phyloP scores from a whole-genome alignment of 495 filamentous ascomycete genomes.

The Cercophora scortea region DNA sequence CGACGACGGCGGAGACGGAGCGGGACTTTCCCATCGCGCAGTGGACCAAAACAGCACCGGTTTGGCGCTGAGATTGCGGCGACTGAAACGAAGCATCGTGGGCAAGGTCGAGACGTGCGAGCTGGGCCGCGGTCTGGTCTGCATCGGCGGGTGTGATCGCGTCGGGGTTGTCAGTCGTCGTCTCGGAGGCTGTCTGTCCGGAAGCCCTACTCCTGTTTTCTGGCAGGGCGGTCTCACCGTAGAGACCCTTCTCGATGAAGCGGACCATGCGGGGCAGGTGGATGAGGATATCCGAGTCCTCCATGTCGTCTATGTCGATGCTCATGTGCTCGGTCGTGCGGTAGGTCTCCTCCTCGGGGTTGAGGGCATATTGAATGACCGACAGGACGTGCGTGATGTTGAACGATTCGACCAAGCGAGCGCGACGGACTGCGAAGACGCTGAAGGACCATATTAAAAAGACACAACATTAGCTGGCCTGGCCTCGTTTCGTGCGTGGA shows the following conservation, averaged over 20 bases:
- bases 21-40: slow-evolving; percentile 97
- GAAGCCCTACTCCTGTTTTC: neutral
- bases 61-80: neutral
- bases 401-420: slow-evolving; percentile 54
- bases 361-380: slow-evolving; percentile 43
- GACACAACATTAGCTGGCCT: too few relatives aligned
- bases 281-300: slow-evolving; percentile 76
- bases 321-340: slow-evolving; percentile 58
- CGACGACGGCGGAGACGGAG: slow-evolving; percentile 74
- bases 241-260: slow-evolving; percentile 74
- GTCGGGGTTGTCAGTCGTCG: slow-evolving; percentile 4
- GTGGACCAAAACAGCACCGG: slow-evolving; percentile 37
- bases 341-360: slow-evolving; percentile 26
- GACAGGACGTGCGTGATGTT: slow-evolving; percentile 92
- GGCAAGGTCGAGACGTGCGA: neutral
- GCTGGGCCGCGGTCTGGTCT: neutral
- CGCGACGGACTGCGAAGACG: slow-evolving; percentile 65
- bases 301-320: slow-evolving; percentile 81
- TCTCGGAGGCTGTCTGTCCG: neutral
- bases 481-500: too few relatives aligned
- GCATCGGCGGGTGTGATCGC: neutral
- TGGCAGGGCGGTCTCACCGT: slow-evolving; percentile 18
- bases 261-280: slow-evolving; percentile 66
- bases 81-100: neutral
- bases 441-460: slow-evolving; percentile 34